Conservation (phyloP, 179 eudicot genomes). For the Nepenthes alata region DNA sequence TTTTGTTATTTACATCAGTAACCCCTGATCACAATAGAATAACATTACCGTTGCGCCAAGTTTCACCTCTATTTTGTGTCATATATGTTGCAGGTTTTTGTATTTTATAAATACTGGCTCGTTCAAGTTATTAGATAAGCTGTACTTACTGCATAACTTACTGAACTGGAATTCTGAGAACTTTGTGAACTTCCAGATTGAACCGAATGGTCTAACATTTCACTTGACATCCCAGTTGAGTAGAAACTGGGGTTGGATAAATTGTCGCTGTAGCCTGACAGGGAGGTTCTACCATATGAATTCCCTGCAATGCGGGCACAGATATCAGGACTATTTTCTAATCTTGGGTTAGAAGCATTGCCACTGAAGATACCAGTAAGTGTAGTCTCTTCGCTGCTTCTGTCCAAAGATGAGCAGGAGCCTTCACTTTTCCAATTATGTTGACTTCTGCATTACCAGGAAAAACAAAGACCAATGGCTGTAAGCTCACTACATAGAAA, state of each 20-base stretch:
- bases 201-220: not conserved
- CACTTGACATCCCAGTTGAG: not conserved
- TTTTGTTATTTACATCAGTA: too few species aligned
- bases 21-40: too few species aligned
- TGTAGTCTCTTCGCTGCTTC: slow-evolving; percentile 6
- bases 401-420: slow-evolving; percentile 12
- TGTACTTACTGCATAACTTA: not conserved
- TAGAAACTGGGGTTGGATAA: not conserved
- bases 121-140: too few species aligned
- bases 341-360: slow-evolving; percentile 6
- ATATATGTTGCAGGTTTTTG: too few species aligned
- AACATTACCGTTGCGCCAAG: too few species aligned
- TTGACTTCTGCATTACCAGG: not conserved
- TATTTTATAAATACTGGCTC: too few species aligned
- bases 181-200: slow-evolving; percentile 2
- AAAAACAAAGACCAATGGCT: too few species aligned
- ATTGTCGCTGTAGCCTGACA: not conserved
- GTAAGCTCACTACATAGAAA: too few species aligned
- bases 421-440: slow-evolving; percentile 24
- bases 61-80: too few species aligned
- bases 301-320: not conserved
- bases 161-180: not conserved
- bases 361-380: not conserved
- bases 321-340: not conserved
- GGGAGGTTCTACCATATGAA: not conserved